Evolutionary conservation across 805 yeast genomes (phyloP), one percentile per base, ranked within the genome.

Genomic region (Kodamaea fukazawae): DNA sequence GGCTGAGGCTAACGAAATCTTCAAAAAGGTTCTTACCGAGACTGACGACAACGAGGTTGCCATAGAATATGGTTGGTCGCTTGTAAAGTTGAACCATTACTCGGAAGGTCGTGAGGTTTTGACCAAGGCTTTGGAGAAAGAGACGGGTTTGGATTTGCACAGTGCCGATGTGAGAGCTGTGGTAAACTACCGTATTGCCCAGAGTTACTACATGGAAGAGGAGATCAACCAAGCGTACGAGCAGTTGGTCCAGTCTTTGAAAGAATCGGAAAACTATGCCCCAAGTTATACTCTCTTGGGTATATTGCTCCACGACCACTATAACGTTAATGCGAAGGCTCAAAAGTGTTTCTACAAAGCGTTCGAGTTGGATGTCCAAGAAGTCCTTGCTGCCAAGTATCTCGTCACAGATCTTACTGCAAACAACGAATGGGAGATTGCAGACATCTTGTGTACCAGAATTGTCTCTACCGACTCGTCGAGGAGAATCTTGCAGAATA

Each of bases 341-440:
- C 80, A 81, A 39, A 88, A 87, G 55, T 89, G 96, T 58, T 91
- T 83, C 57, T 79, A 83, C 57, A 86, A 82, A 53, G 96, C 98
- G 0, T 86, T 91, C 56, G 97, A 91, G 53, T 63, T 91, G 22
- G 93, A 89, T 58, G 74, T 82, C 0, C 76, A 83, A 10, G 95
- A 93, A 54, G 63, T 84, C 7, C 64, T 61, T 1, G 86, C 99
- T 1, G 95, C 96, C 0, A 72, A 74, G 49, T 76, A 77, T 44
- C 70, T 93, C 41, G 86, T 87, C 4, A 72, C 75, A 17, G 81
- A 79, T n/a, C 81, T 88, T 50, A 72, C 96, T 2, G 63, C 66
- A 2, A 65, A 70, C 11, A 66, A 75, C 31, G 93, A 90, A 46
- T 93, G 99, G 99, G 84, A 76, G 11, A 70, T 85, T 32, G 96